Evolutionary conservation across 129 eudicot species (phyloP), one percentile per base, ranked within the genome.

Genomic region (Pulicaria dysenterica): DNA sequence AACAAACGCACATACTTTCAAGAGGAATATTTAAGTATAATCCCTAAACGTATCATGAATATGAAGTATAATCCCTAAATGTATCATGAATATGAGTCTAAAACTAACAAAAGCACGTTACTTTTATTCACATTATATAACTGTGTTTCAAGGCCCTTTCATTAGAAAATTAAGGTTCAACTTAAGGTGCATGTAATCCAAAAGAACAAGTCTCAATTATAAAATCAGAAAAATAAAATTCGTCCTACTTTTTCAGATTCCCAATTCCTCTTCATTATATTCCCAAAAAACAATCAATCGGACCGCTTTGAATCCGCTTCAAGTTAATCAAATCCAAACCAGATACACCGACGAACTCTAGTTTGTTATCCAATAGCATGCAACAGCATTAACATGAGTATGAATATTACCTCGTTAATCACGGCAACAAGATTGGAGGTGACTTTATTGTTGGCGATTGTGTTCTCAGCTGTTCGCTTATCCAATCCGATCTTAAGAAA

Each of bases 401-500:
- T 14, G 24, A 59, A 41, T 19, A 24, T 46, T 83, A 92, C 97
- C 97, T 92, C 97, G 58, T 83, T 73, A 77, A 89, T 89, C 14
- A 92, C 88, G 60, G 98, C 80, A 6, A 78, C 14, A 31, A 92
- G 96, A 79, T 92, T 92, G 0, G 81, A 51, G 45, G 96, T 92
- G 46, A 92, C 91, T 67, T 92, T 92, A 63, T 77, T 87, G 64
- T 92, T 92, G 8, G 95, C 98, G 1, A 89, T 63, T 5, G 95
- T 88, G 67, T 91, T 83, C 14, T 82, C 84, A 0, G 97, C 97
- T 0, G 87, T 81, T 5, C 77, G 77, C 43, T 85, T 83, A 55
- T 92, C 95, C 8, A 89, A 82, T 0, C 95, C 95, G 41, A 92
- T 92, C 40, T 81, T 89, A 50, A 89, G 40, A 78, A 92, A 92